Evolutionary conservation across 2,329 filamentous ascomycete genomes (phyloP).

Genomic region (Venturia asperata): DNA sequence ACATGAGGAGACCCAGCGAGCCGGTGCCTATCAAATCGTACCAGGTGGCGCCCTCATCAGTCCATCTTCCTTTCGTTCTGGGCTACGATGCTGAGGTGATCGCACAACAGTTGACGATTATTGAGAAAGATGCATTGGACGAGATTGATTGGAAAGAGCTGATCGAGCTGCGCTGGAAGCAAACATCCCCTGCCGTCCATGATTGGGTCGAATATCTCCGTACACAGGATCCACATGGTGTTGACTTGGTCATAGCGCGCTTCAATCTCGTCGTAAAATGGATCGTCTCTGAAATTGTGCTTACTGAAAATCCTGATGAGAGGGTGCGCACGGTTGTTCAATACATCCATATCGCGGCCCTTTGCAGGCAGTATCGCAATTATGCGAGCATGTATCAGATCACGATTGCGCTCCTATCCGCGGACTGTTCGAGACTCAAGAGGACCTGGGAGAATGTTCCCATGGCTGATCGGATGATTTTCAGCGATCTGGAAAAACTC

Average conservation of each 20-base stretch:
- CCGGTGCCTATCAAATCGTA: not conserved
- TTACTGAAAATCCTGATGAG: conserved; percentile 65
- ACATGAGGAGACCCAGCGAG: not conserved
- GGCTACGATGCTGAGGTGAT: conserved; percentile 73
- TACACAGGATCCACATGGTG: conserved; percentile 63
- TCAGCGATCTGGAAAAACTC: conserved; percentile 62
- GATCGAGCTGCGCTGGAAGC: conserved; percentile 76
- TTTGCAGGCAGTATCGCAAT: conserved; percentile 69
- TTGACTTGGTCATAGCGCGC: conserved; percentile 76
- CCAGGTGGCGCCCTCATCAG: conserved; percentile 22
- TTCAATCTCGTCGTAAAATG: conserved; percentile 88
- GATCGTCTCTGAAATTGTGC: conserved; percentile 70
- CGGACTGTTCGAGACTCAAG: conserved; percentile 60
- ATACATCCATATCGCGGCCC: conserved; percentile 71
- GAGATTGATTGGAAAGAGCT: conserved; percentile 86
- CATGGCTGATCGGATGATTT: conserved; percentile 54
- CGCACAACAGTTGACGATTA: conserved; percentile 76
- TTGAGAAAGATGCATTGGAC: conserved; percentile 78
- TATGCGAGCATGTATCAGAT: conserved; percentile 80
- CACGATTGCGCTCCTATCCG: conserved; percentile 66
- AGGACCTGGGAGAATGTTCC: conserved; percentile 68
- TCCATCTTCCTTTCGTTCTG: conserved; percentile 71
- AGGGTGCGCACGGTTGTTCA: conserved; percentile 71
- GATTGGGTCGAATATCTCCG: conserved; percentile 80
- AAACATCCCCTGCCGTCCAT: conserved; percentile 56